These are phyloP conservation scores for Elsinoe fawcettii DNA, from an alignment of 2,329 filamentous ascomycete species.

Conservation along the genomic window DNA sequence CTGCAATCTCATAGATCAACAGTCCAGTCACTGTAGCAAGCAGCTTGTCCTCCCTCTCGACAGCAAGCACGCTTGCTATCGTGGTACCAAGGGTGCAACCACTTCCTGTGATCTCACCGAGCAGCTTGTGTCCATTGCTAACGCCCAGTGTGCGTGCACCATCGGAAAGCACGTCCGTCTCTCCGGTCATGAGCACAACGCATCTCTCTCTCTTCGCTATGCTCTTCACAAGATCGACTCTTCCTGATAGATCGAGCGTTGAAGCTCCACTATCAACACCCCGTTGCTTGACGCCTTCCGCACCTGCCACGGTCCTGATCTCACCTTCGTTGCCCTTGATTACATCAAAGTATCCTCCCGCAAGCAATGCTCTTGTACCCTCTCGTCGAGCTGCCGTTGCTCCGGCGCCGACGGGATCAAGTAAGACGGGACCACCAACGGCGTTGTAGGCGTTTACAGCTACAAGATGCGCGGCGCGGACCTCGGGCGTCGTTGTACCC, in stretches of 20 bases:
- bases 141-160: constrained; percentile 60
- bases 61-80: constrained; percentile 66
- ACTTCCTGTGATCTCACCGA: constrained; percentile 62
- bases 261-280: constrained; percentile 73
- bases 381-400: constrained; percentile 67
- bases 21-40: constrained; percentile 64
- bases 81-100: constrained; percentile 82
- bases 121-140: constrained; percentile 65
- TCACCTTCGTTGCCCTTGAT: constrained; percentile 95
- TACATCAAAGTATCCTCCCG: constrained; percentile 68
- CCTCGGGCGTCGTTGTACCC: constrained; percentile 78
- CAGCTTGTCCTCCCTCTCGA: constrained; percentile 57
- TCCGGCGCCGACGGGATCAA: constrained; percentile 86
- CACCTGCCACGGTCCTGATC: constrained; percentile 63
- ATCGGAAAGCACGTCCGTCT: constrained; percentile 69
- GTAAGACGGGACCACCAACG: constrained; percentile 64
- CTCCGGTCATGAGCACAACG: constrained; percentile 75
- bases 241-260: constrained; percentile 45
- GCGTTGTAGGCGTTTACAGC: constrained; percentile 77
- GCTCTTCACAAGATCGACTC: constrained; percentile 54
- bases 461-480: constrained; percentile 60
- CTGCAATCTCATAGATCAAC: constrained; percentile 69
- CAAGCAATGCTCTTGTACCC: constrained; percentile 64
- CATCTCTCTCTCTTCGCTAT: constrained; percentile 62
- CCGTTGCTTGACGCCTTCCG: constrained; percentile 52